phyloP scores from a whole-genome alignment of 148 eudicot species.

The Arctostaphylos glauca region DNA sequence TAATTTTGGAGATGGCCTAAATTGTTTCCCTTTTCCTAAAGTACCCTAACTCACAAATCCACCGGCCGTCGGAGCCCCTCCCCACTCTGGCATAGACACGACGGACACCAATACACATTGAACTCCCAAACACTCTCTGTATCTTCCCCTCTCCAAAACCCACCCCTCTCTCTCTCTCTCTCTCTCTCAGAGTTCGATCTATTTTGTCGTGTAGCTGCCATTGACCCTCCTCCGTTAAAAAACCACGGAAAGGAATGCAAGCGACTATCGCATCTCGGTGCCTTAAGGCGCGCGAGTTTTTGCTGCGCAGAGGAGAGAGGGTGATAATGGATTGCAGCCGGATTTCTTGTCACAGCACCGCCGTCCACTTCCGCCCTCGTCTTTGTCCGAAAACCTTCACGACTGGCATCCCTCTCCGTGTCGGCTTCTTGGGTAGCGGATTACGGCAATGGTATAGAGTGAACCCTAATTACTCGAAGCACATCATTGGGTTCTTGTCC shows the following conservation, averaged over 20 bases:
- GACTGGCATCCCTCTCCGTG: neutral
- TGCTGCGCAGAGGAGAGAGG: conserved; percentile 6
- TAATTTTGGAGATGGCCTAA: too few species aligned
- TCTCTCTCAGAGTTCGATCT: neutral
- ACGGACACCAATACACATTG: too few species aligned
- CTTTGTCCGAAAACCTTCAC: neutral
- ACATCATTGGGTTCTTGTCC: conserved; percentile 38
- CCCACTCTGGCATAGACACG: too few species aligned
- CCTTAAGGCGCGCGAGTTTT: conserved; percentile 16
- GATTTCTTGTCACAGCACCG: neutral
- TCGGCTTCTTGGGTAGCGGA: neutral
- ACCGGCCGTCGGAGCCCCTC: too few species aligned
- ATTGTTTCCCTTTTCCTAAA: too few species aligned
- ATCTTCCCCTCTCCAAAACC: neutral
- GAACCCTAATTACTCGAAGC: conserved; percentile 22
- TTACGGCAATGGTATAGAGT: neutral
- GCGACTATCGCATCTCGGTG: conserved; percentile 28
- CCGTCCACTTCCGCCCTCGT: neutral
- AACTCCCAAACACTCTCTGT: too few species aligned
- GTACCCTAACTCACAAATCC: too few species aligned
- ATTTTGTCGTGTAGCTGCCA: neutral
- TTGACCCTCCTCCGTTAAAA: neutral
- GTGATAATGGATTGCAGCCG: neutral
- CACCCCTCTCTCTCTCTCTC: neutral
- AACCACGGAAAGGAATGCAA: conserved; percentile 20